Conservation (phyloP, 495 filamentous ascomycete genomes). For the Mycothermus thermophilus region DNA sequence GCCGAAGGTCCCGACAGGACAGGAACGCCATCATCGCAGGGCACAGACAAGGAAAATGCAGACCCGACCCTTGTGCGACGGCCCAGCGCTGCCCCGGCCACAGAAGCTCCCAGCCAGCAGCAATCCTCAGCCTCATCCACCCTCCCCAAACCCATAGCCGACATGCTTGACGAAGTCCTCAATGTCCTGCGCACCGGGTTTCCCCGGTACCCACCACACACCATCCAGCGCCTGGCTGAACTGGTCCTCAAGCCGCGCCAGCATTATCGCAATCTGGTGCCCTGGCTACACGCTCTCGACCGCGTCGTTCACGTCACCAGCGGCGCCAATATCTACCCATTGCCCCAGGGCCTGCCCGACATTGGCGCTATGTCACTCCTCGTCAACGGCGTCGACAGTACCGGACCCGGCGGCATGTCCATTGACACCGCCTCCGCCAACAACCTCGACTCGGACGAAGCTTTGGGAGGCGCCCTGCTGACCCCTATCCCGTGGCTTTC, state of each 20-base stretch:
- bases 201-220: slow-evolving; percentile 67
- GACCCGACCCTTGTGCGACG: slow-evolving; percentile 15
- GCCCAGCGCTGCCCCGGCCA: slow-evolving; percentile 7
- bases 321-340: slow-evolving; percentile 63
- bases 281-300: slow-evolving; percentile 82
- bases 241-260: slow-evolving; percentile 63
- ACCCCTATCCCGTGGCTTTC: slow-evolving; percentile 87
- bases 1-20: slow-evolving; percentile 32
- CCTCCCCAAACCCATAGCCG: slow-evolving; percentile 50
- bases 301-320: slow-evolving; percentile 88
- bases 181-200: slow-evolving; percentile 57
- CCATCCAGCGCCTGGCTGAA: slow-evolving; percentile 83
- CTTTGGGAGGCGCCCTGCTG: slow-evolving; percentile 76
- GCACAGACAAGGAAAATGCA: slow-evolving; percentile 35
- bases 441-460: slow-evolving; percentile 65
- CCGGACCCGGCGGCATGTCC: slow-evolving; percentile 20
- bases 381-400: slow-evolving; percentile 53
- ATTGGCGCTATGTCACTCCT: slow-evolving; percentile 27
- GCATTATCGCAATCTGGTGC: slow-evolving; percentile 67
- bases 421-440: slow-evolving; percentile 17
- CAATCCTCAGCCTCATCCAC: slow-evolving; percentile 16
- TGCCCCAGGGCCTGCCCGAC: slow-evolving; percentile 48
- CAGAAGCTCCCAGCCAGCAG: neutral
- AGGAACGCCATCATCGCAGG: slow-evolving; percentile 26
- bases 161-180: slow-evolving; percentile 51